phyloP scores from a whole-genome alignment of 73 alveolate genomes.

The Stentor coeruleus region DNA sequence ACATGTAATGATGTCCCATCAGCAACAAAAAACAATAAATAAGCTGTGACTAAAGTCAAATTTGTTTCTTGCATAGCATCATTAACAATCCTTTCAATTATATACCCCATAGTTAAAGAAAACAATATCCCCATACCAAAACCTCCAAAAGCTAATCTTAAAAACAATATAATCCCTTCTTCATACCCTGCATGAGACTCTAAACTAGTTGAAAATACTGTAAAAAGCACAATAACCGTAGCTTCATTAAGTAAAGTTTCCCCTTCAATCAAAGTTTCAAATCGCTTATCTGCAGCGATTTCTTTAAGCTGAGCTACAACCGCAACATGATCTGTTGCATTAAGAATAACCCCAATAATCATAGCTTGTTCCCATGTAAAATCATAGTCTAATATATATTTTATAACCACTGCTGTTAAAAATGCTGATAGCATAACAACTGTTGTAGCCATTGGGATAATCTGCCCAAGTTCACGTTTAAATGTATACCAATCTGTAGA shows the following conservation, averaged over 20 bases:
- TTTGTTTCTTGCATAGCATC: conserved; percentile 56
- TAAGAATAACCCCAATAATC: conserved; percentile 60
- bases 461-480: conserved; percentile 26
- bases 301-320: conserved; percentile 64
- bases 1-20: conserved; percentile 36
- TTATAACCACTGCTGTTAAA: conserved; percentile 13
- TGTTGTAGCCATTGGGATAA: conserved; percentile 15
- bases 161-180: not conserved
- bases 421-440: conserved; percentile 7
- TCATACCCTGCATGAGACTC: conserved; percentile 29
- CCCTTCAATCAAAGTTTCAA: conserved; percentile 67
- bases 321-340: conserved; percentile 76
- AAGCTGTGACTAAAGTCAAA: conserved; percentile 50
- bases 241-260: conserved; percentile 66
- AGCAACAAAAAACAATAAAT: conserved; percentile 52
- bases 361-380: conserved; percentile 54
- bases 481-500: conserved; percentile 24
- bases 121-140: conserved; percentile 50
- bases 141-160: conserved; percentile 49
- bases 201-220: conserved; percentile 38
- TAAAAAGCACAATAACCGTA: conserved; percentile 59
- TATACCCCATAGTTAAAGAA: conserved; percentile 36
- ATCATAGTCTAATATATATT: not conserved
- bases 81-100: conserved; percentile 55
- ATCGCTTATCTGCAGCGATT: conserved; percentile 59